Evolutionary conservation across 1,139 yeast species (phyloP), one percentile per base, ranked within the genome.

Genomic region (Hemisphaericaspora lyxosophila): DNA sequence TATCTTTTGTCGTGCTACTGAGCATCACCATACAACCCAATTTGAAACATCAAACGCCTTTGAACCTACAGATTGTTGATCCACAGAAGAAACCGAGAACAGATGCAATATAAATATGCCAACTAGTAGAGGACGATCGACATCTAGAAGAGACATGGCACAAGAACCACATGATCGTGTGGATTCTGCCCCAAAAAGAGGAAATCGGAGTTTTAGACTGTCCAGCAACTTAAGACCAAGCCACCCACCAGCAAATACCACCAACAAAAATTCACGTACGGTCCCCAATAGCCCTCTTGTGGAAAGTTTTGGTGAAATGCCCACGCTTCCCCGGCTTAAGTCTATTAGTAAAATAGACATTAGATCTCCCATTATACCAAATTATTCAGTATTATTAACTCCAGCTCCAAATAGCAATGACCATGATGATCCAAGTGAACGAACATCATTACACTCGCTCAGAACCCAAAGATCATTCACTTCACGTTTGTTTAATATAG

Each of bases 311-410:
- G 19, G 19, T 18, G 26, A 12, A 4, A 19, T 26, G 20, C 34
- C 19, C 6, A 32, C 40, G 3, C 18, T 39, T 38, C 37, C 47
- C 19, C 41, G 49, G 33, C 57, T 58, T 24, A 55, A 47, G 39
- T 56, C 63, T 4, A 36, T 59, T 12, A 53, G 51, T n/a, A 57
- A 53, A 32, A 39, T 57, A 5, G 59, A 57, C 33, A 46, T 56
- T 4, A 45, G 55, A 33, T 56, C 64, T 9, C 56, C 53, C 6
- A 39, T 49, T 11, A 27, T 41, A 5, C 41, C 38, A 13, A 39
- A 33, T 16, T 25, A 35, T 23, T 39, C 45, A 2, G 31, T 35
- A 17, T 38, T 37, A 22, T 41, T 38, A 26, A 43, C 53, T 2
- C 54, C 56, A 7, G 44, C 40, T 14, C 32, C 16, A 27, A 34